Percentiles rank a stretch among this genome's conserved stretches.
These are phyloP conservation scores for Xylaria sp. DNA, from an alignment of 2,329 filamentous ascomycete species.

Conservation along the genomic window DNA sequence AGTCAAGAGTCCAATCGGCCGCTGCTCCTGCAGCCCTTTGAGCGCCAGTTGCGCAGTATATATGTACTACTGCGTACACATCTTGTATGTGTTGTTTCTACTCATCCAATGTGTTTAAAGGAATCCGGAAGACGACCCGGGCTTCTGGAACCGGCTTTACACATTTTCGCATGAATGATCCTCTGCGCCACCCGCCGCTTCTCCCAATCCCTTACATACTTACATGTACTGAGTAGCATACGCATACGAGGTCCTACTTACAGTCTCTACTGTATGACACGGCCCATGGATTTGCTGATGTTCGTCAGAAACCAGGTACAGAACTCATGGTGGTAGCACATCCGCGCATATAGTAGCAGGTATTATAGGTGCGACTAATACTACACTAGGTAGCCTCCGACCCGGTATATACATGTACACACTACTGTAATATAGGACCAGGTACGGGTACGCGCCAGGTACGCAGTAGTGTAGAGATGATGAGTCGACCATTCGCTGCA, in stretches of 20 bases:
- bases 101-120: constrained; percentile 10
- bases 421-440: constrained; percentile 3
- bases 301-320: background rate
- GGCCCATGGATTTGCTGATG: background rate
- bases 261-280: background rate
- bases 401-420: no score
- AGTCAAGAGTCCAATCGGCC: background rate
- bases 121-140: constrained; percentile 16
- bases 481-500: constrained; percentile 6
- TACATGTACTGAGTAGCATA: no score
- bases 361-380: constrained; percentile 4
- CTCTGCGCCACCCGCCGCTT: constrained; percentile 19
- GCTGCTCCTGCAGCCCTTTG: background rate
- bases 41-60: no score
- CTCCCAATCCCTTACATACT: constrained; percentile 17
- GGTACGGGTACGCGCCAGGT: no score
- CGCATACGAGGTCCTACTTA: constrained; percentile 12
- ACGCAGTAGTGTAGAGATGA: no score
- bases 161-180: constrained; percentile 34
- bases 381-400: no score
- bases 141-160: constrained; percentile 21
- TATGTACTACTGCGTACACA: background rate
- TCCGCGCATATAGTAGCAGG: background rate
- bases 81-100: background rate
- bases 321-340: constrained; percentile 5